phyloP scores from a whole-genome alignment of 495 filamentous ascomycete species.

The Choiromyces venosus region DNA sequence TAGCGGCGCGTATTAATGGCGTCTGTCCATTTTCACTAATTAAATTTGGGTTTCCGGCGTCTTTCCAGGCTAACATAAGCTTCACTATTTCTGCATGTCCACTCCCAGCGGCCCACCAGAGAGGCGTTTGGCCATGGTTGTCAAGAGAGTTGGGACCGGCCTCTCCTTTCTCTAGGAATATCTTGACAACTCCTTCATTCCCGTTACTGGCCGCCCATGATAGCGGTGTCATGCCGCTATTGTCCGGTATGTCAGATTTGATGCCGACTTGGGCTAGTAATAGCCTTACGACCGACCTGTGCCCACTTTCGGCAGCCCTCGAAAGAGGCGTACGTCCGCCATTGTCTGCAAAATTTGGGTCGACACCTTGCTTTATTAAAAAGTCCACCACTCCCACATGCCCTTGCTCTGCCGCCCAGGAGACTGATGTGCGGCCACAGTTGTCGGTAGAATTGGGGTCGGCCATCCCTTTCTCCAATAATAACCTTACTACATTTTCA shows the following conservation, averaged over 20 bases:
- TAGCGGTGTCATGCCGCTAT: conserved; percentile 23
- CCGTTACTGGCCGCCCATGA: conserved; percentile 27
- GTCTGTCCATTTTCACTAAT: not conserved
- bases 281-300: conserved; percentile 25
- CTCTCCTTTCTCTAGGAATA: conserved; percentile 27
- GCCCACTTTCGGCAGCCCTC: conserved; percentile 20
- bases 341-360: conserved; percentile 13
- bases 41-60: not conserved
- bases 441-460: conserved; percentile 5
- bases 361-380: not conserved
- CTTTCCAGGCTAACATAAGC: conserved; percentile 16
- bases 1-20: conserved; percentile 13
- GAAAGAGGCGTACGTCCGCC: conserved; percentile 25
- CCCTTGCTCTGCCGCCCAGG: conserved; percentile 20
- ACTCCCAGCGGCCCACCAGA: conserved; percentile 23
- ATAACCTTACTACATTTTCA: conserved; percentile 27
- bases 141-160: conserved; percentile 15
- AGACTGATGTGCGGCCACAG: conserved; percentile 6
- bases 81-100: conserved; percentile 14
- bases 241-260: conserved; percentile 13
- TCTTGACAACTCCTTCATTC: conserved; percentile 24
- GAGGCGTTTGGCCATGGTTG: conserved; percentile 10
- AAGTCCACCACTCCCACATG: conserved; percentile 17
- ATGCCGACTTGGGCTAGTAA: conserved; percentile 7
- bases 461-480: conserved; percentile 20